Conservation (phyloP, 139 green algal genomes). For the Chlorella sorokiniana region DNA sequence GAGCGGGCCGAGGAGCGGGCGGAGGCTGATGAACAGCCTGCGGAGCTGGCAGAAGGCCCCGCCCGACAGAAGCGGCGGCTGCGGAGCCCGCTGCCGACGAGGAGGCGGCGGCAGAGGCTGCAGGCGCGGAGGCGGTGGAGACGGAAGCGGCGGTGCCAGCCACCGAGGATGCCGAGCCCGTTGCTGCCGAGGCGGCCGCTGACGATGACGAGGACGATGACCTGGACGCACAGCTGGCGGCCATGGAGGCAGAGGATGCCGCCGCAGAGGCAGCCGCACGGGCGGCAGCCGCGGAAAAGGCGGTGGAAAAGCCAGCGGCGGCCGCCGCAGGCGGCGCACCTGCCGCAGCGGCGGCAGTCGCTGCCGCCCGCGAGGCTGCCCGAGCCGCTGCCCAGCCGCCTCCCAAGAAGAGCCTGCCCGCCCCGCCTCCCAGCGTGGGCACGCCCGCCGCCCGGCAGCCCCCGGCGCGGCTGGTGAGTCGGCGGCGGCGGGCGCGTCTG, state of each 20-base stretch:
- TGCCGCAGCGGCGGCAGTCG: background rate
- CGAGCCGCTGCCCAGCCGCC: background rate
- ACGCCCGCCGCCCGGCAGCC: background rate
- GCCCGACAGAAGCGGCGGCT: background rate
- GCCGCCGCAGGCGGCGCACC: background rate
- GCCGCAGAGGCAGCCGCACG: background rate
- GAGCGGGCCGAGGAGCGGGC: slow-evolving; percentile 4
- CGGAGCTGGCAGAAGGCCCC: background rate
- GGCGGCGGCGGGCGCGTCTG: background rate
- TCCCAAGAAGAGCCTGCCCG: background rate
- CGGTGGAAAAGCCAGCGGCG: background rate
- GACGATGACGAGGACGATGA: slow-evolving; percentile 12
- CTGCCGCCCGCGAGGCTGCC: background rate
- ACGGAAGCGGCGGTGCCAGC: background rate
- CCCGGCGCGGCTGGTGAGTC: background rate
- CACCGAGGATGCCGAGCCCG: background rate
- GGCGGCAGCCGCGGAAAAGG: background rate
- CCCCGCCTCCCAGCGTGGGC: slow-evolving; percentile 4
- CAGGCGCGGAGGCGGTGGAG: background rate
- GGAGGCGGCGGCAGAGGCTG: background rate
- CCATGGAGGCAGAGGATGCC: slow-evolving; percentile 21
- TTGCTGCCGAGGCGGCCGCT: background rate
- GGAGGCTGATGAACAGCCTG: background rate
- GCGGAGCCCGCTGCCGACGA: background rate
- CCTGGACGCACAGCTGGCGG: slow-evolving; percentile 18